Conservation (phyloP, 306 rosid species). For the Vigna radiata region DNA sequence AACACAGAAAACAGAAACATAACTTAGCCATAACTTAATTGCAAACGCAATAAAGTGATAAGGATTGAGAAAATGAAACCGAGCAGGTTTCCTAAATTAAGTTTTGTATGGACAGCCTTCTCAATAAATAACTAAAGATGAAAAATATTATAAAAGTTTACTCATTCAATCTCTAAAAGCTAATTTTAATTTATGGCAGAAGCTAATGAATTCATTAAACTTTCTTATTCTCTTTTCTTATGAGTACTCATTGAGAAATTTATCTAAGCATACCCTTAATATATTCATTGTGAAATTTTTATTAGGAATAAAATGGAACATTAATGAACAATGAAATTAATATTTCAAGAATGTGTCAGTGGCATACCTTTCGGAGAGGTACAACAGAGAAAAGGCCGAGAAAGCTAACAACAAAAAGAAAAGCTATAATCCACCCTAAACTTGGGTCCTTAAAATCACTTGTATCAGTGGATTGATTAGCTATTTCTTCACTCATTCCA, state of each 20-base stretch:
- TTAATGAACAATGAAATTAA: neutral
- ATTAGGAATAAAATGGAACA: neutral
- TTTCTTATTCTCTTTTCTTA: neutral
- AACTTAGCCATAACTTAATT: constrained; percentile 29
- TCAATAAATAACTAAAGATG: neutral
- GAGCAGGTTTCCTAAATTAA: constrained; percentile 4
- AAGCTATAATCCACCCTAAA: constrained; percentile 59
- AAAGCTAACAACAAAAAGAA: constrained; percentile 67
- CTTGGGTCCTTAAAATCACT: constrained; percentile 52
- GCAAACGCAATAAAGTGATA: neutral
- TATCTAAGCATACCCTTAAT: neutral
- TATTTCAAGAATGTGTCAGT: constrained; percentile 25
- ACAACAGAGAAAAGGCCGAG: constrained; percentile 66
- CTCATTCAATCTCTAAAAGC: neutral
- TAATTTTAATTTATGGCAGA: neutral
- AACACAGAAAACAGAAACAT: constrained; percentile 32
- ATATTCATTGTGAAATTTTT: neutral
- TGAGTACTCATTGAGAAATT: neutral
- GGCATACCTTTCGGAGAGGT: constrained; percentile 57
- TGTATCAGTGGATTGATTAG: constrained; percentile 43
- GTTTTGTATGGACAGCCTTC: neutral
- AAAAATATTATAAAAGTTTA: neutral
- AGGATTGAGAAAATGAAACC: neutral
- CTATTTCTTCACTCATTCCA: constrained; percentile 56
- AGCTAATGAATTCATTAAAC: neutral